A percentile compares a stretch with the other conserved stretches of the same genome.
Evolutionary conservation across 2,329 filamentous ascomycete genomes (phyloP).

Genomic region (Orbilia oligospora): DNA sequence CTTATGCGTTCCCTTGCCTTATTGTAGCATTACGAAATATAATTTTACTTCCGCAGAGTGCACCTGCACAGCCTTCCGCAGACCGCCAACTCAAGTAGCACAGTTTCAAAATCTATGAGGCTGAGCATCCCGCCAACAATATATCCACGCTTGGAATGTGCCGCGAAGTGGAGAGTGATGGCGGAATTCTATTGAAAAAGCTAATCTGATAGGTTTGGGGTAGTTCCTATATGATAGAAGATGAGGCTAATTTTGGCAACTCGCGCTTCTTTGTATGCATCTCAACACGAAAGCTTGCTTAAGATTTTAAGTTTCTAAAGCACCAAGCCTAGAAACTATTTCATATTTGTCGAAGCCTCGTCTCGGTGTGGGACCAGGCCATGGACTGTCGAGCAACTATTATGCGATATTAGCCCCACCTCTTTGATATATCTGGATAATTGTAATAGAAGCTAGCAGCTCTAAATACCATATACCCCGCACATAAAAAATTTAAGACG

Average conservation of each 20-base stretch:
- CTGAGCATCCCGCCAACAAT: slow-evolving; percentile 36
- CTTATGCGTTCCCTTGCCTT: slow-evolving; percentile 7
- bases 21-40: slow-evolving; percentile 11
- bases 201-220: neutral
- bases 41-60: slow-evolving; percentile 5
- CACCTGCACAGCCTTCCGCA: slow-evolving; percentile 46
- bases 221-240: neutral
- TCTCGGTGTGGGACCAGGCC: neutral
- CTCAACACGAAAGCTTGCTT: slow-evolving; percentile 1
- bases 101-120: slow-evolving; percentile 40
- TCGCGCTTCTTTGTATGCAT: neutral
- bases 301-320: neutral
- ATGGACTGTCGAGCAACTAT: neutral
- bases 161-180: slow-evolving; percentile 13
- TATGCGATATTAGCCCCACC: neutral
- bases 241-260: slow-evolving; percentile 28
- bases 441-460: too few species aligned
- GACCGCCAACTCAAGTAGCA: slow-evolving; percentile 32
- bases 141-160: slow-evolving; percentile 4
- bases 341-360: neutral
- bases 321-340: neutral
- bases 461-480: too few species aligned
- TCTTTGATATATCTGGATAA: too few species aligned
- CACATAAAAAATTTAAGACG: too few species aligned
- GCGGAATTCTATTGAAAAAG: slow-evolving; percentile 11